A percentile compares a stretch with the other conserved stretches of the same genome.
These are phyloP conservation scores for Sicyos baderoa DNA, from an alignment of 306 rosid species.

Conservation along the genomic window DNA sequence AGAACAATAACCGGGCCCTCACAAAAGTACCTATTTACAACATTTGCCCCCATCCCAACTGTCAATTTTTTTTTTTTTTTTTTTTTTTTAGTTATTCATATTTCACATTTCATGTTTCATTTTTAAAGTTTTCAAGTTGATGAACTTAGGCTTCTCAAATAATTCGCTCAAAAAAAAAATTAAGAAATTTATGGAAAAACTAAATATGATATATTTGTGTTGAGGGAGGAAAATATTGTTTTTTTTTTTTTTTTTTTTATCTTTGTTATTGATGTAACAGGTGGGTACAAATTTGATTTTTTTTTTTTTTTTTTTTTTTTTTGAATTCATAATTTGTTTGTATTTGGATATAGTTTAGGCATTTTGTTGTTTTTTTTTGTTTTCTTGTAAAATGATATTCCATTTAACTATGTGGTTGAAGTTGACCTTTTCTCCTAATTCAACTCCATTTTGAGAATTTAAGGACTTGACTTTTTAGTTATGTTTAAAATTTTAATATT, in stretches of 20 bases:
- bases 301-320: too few relatives aligned
- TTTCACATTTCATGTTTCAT: neutral
- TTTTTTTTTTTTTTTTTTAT: too few relatives aligned
- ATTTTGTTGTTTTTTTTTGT: neutral
- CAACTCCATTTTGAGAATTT: too few relatives aligned
- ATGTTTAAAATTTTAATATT: neutral
- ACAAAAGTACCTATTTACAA: conserved; percentile 4
- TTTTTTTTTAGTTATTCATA: neutral
- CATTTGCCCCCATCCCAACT: conserved; percentile 1
- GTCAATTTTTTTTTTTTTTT: neutral
- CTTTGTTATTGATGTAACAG: neutral
- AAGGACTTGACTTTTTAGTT: too few relatives aligned
- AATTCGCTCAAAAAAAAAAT: too few relatives aligned
- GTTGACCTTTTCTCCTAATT: neutral
- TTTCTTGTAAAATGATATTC: neutral
- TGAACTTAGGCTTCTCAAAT: neutral
- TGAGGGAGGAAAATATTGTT: too few relatives aligned
- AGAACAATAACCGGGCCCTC: neutral
- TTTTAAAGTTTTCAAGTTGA: neutral
- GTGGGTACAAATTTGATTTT: neutral
- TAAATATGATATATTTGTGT: too few relatives aligned
- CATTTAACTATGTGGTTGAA: neutral
- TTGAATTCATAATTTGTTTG: neutral
- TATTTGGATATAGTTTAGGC: neutral
- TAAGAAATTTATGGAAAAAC: too few relatives aligned